Base-by-base conservation (phyloP, 2,329 filamentous ascomycete species). In the Fusarium coffeatum region DNA sequence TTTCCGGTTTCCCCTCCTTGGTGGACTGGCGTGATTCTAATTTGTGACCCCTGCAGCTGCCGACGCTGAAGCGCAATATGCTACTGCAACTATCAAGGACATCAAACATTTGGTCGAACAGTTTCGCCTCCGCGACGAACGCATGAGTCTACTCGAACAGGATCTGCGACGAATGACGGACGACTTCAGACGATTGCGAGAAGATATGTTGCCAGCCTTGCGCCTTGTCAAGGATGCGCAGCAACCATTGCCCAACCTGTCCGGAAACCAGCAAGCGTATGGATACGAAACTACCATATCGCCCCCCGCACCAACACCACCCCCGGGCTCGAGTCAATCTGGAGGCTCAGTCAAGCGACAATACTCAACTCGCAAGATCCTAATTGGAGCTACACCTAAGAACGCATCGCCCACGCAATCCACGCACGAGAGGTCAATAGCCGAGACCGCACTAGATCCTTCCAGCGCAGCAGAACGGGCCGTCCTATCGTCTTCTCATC, bases 181-280 rank as follows among this genome's bases (percentile, higher is more conserved):
- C 42, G 94, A 98, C 78, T 97, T 97, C 78, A 88, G 92, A 73
- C 91, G 93, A 72, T 82, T 99, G 68, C 88, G 96, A 59, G 95
- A 98, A 80, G 96, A 99, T 77, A 89, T 98, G 76, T 85, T 98
- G 32, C 95, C 96, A 6, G 91, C 97, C 22, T 89, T 98, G 76
- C 93, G 94, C 68, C 89, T 97, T 76, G 92, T 91, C 75, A 98
- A 98, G 82, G 94, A 98, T 78, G 92, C 92, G 74, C 92, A 94
- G 70, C 93, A 97, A 77, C 95, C 95, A 37, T 84, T 98, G 23
- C 94, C 94, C 43, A 82, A 81, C 51, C 62, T 83, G 56, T 77
- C 77, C 69, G 74, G 76, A 58, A 70, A 75, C 64, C 82, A 82
- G 63, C 76, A 74, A 59, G 76, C 73, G 45, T 87, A 88, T 75